These are phyloP conservation scores for Tolypocladium cylindrosporum DNA, from an alignment of 2,329 filamentous ascomycete species.

Conservation along the genomic window DNA sequence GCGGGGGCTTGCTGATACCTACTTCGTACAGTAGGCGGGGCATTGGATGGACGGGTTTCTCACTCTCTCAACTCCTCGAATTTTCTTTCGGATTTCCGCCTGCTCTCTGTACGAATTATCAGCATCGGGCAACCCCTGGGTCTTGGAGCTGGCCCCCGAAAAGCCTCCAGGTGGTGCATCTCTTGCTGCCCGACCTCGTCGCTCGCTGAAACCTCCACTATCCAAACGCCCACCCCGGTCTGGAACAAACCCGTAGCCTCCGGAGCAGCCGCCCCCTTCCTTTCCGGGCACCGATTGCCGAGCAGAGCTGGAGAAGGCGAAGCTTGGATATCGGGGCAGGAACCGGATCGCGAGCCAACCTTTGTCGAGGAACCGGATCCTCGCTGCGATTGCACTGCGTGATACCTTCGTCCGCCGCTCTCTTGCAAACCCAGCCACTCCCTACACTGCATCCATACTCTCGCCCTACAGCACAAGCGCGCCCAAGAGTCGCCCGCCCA, in stretches of 20 bases:
- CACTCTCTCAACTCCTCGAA: neutral
- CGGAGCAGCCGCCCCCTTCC: neutral
- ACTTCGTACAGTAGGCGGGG: too few relatives aligned
- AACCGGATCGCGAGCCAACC: neutral
- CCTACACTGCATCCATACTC: neutral
- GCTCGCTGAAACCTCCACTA: too few relatives aligned
- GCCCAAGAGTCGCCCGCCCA: neutral
- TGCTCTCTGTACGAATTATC: neutral
- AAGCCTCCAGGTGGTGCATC: too few relatives aligned
- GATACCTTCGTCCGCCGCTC: too few relatives aligned
- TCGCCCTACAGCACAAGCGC: neutral
- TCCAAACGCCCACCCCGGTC: neutral
- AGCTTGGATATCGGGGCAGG: too few relatives aligned
- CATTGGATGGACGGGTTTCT: neutral
- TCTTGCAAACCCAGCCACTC: too few relatives aligned
- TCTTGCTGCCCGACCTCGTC: too few relatives aligned
- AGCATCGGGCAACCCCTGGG: neutral
- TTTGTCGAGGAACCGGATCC: too few relatives aligned
- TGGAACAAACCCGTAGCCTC: neutral
- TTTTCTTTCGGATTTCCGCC: neutral
- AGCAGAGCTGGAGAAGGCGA: neutral
- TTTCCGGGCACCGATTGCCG: neutral
- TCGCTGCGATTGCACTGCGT: too few relatives aligned
- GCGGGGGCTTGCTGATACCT: too few relatives aligned
- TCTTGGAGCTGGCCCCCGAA: neutral